Conservation (phyloP, 2,329 filamentous ascomycete genomes). For the Rasamsonia emersonii region DNA sequence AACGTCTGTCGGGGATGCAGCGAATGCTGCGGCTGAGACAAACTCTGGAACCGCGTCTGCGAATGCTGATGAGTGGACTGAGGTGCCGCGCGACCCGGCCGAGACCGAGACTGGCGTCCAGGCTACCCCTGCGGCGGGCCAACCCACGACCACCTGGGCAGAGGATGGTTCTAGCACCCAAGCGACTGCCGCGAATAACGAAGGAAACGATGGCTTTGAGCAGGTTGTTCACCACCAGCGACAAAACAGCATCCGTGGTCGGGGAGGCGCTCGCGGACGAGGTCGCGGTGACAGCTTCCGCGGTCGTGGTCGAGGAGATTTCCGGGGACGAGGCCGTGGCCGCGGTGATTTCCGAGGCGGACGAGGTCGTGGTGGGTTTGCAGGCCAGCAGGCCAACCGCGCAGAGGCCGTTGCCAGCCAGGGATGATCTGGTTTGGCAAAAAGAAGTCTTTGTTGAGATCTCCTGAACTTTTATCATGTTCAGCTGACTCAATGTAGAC, state of each 20-base stretch:
- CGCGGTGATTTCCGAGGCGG: constrained; percentile 21
- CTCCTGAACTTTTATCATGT: constrained; percentile 6
- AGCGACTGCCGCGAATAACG: constrained; percentile 19
- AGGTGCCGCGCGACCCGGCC: constrained; percentile 61
- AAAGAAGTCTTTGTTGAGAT: no score
- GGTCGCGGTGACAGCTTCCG: constrained; percentile 30
- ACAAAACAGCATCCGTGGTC: constrained; percentile 26
- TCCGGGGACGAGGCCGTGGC: constrained; percentile 28
- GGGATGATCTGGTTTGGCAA: constrained; percentile 12
- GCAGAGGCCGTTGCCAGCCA: constrained; percentile 17
- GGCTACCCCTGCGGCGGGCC: constrained; percentile 50
- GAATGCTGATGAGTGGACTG: constrained; percentile 61
- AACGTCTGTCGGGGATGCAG: constrained; percentile 34
- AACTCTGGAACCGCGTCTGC: constrained; percentile 40
- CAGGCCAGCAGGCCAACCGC: constrained; percentile 17
- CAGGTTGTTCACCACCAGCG: constrained; percentile 25
- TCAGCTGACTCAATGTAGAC: not conserved
- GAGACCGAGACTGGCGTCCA: constrained; percentile 63
- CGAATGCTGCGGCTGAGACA: constrained; percentile 41
- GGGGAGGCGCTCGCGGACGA: constrained; percentile 26
- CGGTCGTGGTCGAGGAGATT: constrained; percentile 22
- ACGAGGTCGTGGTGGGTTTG: constrained; percentile 25
- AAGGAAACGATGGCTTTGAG: constrained; percentile 28
- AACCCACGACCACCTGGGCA: constrained; percentile 64
- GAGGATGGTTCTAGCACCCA: constrained; percentile 61